Evolutionary conservation across 768 basidiomycete species (phyloP).

Genomic region (Asterophora parasitica): DNA sequence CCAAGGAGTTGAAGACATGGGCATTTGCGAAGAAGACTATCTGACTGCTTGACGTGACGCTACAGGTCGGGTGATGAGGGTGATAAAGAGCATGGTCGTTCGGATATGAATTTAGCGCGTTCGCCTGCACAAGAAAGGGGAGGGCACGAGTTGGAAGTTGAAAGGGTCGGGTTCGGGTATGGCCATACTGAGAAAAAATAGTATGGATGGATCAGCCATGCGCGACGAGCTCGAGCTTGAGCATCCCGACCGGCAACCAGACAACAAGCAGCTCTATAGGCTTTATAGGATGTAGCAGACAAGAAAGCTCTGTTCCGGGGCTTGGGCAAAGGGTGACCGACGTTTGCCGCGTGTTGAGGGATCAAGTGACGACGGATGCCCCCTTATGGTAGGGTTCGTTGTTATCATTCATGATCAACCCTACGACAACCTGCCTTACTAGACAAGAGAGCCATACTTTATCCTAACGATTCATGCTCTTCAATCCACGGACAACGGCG

Average conservation of each 20-base stretch:
- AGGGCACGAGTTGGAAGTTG: conserved; percentile 8
- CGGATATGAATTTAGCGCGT: conserved; percentile 12
- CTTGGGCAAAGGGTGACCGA: conserved; percentile 34
- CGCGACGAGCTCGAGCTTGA: conserved; percentile 2
- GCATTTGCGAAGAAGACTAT: too few relatives aligned
- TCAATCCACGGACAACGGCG: conserved; percentile 10
- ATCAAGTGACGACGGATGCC: conserved; percentile 20
- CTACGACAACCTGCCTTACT: conserved; percentile 16
- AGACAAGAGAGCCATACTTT: conserved; percentile 7
- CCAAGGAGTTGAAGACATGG: not conserved
- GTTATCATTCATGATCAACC: conserved; percentile 20
- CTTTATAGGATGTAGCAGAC: conserved; percentile 2
- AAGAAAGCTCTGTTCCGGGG: conserved; percentile 20
- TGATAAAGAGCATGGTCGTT: not conserved
- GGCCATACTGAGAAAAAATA: not conserved
- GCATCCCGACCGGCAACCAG: not conserved
- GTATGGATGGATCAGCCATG: not conserved
- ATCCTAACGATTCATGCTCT: conserved; percentile 11
- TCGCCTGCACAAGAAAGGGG: conserved; percentile 5
- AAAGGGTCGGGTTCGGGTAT: conserved; percentile 7
- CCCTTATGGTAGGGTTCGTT: conserved; percentile 13
- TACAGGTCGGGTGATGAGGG: too few relatives aligned
- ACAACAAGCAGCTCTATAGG: too few relatives aligned
- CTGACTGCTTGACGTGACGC: not conserved
- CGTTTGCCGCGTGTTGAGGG: conserved; percentile 24